Evolutionary conservation across 2,329 filamentous ascomycete species (phyloP).

Genomic region (Aspergillus sp.): DNA sequence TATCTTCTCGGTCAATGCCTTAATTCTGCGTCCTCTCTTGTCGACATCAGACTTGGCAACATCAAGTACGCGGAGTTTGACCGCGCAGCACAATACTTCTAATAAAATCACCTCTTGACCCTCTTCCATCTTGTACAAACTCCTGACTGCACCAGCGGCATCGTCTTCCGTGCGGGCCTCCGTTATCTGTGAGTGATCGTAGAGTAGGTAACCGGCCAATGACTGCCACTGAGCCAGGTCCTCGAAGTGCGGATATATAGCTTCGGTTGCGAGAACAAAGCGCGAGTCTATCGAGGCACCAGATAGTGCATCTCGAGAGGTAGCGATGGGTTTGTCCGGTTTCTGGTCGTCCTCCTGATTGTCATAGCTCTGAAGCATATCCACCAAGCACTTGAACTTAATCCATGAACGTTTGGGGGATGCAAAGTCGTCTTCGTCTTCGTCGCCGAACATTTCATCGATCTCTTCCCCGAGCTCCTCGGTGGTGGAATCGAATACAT

Average conservation of each 20-base stretch:
- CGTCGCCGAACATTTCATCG: constrained; percentile 66
- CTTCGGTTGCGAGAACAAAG: constrained; percentile 77
- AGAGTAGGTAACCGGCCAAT: constrained; percentile 80
- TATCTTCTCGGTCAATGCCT: constrained; percentile 53
- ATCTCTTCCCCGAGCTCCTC: constrained; percentile 78
- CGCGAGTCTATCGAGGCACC: constrained; percentile 65
- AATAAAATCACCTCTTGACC: constrained; percentile 78
- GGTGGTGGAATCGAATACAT: constrained; percentile 67
- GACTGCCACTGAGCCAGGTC: constrained; percentile 83
- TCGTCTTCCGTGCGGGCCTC: constrained; percentile 48
- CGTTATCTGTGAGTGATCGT: constrained; percentile 69
- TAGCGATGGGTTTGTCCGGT: constrained; percentile 14
- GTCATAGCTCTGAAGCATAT: constrained; percentile 76
- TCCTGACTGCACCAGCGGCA: constrained; percentile 57
- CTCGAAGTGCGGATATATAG: constrained; percentile 70
- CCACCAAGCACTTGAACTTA: constrained; percentile 80
- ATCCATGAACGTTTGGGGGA: constrained; percentile 77
- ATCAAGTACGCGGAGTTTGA: constrained; percentile 63
- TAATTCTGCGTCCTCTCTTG: constrained; percentile 49
- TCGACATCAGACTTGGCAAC: constrained; percentile 54
- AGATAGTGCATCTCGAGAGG: constrained; percentile 41
- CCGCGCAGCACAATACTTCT: constrained; percentile 75
- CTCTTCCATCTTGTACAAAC: constrained; percentile 62
- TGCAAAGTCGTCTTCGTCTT: constrained; percentile 62
- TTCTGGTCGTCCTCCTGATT: constrained; percentile 43